A percentile compares a stretch with the other conserved stretches of the same genome.
Evolutionary conservation across 768 basidiomycete genomes (phyloP).

Genomic region (Pisolithus albus): DNA sequence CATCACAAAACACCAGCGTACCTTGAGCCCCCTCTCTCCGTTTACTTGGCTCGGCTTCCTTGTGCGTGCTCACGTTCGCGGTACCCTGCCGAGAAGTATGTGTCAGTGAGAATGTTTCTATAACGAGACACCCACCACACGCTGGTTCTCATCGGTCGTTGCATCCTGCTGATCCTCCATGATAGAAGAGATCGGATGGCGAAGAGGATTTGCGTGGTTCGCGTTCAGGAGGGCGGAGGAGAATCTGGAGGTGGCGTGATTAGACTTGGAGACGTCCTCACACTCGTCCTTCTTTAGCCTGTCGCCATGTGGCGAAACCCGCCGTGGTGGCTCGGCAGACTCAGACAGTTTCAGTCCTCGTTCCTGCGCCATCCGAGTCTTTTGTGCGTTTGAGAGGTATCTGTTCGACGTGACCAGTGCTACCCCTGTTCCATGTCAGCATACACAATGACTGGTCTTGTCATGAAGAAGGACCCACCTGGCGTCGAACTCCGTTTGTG

Average conservation of each 20-base stretch:
- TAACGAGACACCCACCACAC: too few relatives aligned
- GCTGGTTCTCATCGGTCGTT: neutral
- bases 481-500: neutral
- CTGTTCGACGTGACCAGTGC: neutral
- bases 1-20: neutral
- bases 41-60: neutral
- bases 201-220: neutral
- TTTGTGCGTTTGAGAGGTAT: neutral
- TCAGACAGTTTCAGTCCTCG: neutral
- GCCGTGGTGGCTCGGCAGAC: neutral
- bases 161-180: neutral
- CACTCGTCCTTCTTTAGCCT: neutral
- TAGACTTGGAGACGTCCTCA: neutral
- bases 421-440: neutral
- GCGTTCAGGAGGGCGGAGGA: neutral
- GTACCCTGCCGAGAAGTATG: neutral
- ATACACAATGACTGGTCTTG: neutral
- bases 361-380: neutral
- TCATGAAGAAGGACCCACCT: neutral
- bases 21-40: neutral
- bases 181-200: neutral
- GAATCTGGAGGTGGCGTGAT: neutral
- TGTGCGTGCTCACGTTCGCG: neutral
- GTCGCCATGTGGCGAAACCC: neutral
- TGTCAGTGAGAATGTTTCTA: too few relatives aligned